Base-by-base conservation (phyloP, 768 basidiomycete genomes). In the Mycena albidolilacea region DNA sequence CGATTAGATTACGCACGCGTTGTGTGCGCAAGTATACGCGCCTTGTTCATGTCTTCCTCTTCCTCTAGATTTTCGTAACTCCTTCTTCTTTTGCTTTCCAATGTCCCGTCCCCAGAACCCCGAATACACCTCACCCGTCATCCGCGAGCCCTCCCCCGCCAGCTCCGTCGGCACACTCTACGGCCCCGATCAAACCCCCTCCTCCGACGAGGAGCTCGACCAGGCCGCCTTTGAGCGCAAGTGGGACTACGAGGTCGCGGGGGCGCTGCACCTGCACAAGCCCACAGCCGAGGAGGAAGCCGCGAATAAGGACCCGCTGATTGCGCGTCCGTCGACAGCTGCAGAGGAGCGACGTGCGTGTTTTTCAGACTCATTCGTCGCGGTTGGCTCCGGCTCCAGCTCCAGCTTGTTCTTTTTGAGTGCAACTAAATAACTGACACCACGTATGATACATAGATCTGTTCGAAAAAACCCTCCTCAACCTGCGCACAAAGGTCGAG, bases 131-230 rank as follows among this genome's bases (percentile, higher is more conserved):
- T 82, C 85, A 19, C 86, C 87, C 37, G 84, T 87, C 30, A 78
- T 87, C 39, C 87, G 87, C 10, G 82, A 85, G 10, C 83, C 88
- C 3, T 90, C 89, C 11, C 88, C 88, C 14, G 84, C 88, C 19
- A 88, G 87, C 69, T 89, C 89, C 15, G 82, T 89, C 23, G 88
- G 88, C 54, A 88, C 87, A 17, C 75, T 82, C 1, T 87, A 87
- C 64, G 82, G 79, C 14, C 81, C 82, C 58, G 88, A 89, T 76
- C 84, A 86, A 71, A 88, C 87, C 1, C 82, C 86, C 3, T 77
- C 79, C 59, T 85, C 85, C 55, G 89, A 90, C 75, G 74, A 77
- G n/a, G 88, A 90, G 72, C 73, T 88, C 44, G 80, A 80, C 38
- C 81, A 85, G 54, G 64, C 67, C 4, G 83, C 77, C 0, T 87